Percentiles rank a stretch among this genome's conserved stretches.
phyloP scores from a whole-genome alignment of 257 asterid genomes.

The Gynochthodes officinalis region DNA sequence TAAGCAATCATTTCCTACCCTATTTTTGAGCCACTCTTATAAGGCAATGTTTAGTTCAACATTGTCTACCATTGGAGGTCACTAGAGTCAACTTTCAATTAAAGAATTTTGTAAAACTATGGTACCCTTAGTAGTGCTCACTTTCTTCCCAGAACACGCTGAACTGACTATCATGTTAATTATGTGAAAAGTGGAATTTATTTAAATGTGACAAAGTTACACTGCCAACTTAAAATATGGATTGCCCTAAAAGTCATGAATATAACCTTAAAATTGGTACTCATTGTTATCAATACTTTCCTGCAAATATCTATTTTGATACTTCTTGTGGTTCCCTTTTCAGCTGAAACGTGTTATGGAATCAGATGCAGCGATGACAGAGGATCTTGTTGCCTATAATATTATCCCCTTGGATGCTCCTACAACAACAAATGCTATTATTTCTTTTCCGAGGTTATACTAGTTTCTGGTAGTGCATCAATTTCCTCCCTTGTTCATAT shows the following conservation, averaged over 20 bases:
- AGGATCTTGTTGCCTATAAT: conserved; percentile 80
- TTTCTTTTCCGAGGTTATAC: conserved; percentile 73
- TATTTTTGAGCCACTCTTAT: not conserved
- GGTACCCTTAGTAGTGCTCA: not conserved
- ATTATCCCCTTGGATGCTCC: conserved; percentile 94
- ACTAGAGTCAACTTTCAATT: not conserved
- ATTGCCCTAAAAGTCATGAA: not conserved
- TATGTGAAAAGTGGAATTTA: not conserved
- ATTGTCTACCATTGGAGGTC: not conserved
- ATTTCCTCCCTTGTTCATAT: conserved; percentile 1
- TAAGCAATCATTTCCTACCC: not conserved
- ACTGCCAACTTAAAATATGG: not conserved
- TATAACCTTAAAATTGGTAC: not conserved
- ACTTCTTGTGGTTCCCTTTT: conserved; percentile 24
- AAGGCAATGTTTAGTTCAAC: not conserved
- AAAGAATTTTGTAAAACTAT: not conserved
- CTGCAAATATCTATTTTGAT: not conserved
- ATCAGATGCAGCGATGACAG: conserved; percentile 98
- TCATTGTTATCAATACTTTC: not conserved
- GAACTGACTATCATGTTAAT: not conserved
- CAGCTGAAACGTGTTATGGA: conserved; percentile 93
- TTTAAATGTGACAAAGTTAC: not conserved
- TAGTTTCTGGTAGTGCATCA: conserved; percentile 17
- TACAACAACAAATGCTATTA: conserved; percentile 63
- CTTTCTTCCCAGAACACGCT: not conserved